A percentile compares a stretch with the other conserved stretches of the same genome.
phyloP scores from a whole-genome alignment of 2,329 filamentous ascomycete genomes.

The Clarireedia monteithiana region DNA sequence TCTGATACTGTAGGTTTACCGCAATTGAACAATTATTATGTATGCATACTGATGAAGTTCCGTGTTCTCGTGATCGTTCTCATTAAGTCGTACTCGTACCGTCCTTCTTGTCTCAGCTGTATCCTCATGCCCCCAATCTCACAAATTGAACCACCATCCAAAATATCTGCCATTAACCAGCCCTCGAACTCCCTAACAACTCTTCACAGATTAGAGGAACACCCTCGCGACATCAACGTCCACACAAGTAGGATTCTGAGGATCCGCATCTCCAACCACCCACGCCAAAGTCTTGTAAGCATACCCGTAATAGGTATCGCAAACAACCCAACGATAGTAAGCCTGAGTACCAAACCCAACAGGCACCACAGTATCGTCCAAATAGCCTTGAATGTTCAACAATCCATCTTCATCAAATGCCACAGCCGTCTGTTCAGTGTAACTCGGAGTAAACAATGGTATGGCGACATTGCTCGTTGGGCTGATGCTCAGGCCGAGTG shows the following conservation, averaged over 20 bases:
- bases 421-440: slow-evolving; percentile 22
- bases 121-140: background rate
- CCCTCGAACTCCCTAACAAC: background rate
- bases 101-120: too few species aligned
- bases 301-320: slow-evolving; percentile 34
- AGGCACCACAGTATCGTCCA: slow-evolving; percentile 34
- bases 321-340: slow-evolving; percentile 37
- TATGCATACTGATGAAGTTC: too few species aligned
- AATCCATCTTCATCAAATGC: slow-evolving; percentile 33
- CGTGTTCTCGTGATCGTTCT: too few species aligned
- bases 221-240: slow-evolving; percentile 34
- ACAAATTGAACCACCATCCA: background rate
- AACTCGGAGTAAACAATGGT: slow-evolving; percentile 32
- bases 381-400: slow-evolving; percentile 33
- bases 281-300: slow-evolving; percentile 36
- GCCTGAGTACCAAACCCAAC: slow-evolving; percentile 15
- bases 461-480: slow-evolving; percentile 35
- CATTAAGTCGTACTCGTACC: too few species aligned
- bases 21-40: too few species aligned
- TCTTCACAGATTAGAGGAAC: background rate
- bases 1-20: too few species aligned
- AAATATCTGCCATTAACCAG: background rate
- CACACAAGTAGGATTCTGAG: slow-evolving; percentile 39
- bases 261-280: slow-evolving; percentile 32
- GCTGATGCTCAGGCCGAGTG: slow-evolving; percentile 31